Evolutionary conservation across 495 filamentous ascomycete genomes (phyloP).

Genomic region (Daldinia childiae): DNA sequence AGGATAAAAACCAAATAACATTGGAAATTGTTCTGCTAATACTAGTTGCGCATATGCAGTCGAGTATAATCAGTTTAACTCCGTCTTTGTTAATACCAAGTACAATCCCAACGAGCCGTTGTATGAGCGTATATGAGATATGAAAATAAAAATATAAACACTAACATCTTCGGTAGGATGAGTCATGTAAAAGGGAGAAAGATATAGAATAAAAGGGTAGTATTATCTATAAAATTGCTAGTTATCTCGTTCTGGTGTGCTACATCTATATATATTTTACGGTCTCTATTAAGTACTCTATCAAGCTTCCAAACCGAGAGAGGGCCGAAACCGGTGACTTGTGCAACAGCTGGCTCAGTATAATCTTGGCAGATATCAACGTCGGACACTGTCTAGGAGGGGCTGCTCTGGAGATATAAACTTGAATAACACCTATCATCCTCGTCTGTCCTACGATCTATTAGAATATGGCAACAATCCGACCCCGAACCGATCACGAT

Average conservation of each 20-base stretch:
- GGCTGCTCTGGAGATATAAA: neutral
- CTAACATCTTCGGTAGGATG: neutral
- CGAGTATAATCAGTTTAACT: neutral
- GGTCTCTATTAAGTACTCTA: neutral
- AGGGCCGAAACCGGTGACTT: too few relatives aligned
- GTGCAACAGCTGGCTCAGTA: too few relatives aligned
- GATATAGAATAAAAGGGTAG: too few relatives aligned
- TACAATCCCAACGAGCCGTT: too few relatives aligned
- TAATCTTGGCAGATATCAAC: too few relatives aligned
- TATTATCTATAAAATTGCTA: neutral
- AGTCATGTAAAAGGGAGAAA: neutral
- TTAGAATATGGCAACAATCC: slow-evolving; percentile 21
- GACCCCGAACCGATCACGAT: slow-evolving; percentile 16
- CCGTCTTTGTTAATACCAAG: too few relatives aligned
- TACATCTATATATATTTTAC: neutral
- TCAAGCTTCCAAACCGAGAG: neutral
- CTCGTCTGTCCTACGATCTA: neutral
- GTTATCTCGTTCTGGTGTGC: neutral
- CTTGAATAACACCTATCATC: neutral
- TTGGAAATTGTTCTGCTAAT: neutral
- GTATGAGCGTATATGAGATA: neutral
- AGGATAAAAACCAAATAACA: neutral
- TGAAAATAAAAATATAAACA: too few relatives aligned
- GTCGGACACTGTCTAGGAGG: too few relatives aligned
- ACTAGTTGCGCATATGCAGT: neutral